phyloP scores from a whole-genome alignment of 192 early-diverging fungal genomes.

The Backusella circina region DNA sequence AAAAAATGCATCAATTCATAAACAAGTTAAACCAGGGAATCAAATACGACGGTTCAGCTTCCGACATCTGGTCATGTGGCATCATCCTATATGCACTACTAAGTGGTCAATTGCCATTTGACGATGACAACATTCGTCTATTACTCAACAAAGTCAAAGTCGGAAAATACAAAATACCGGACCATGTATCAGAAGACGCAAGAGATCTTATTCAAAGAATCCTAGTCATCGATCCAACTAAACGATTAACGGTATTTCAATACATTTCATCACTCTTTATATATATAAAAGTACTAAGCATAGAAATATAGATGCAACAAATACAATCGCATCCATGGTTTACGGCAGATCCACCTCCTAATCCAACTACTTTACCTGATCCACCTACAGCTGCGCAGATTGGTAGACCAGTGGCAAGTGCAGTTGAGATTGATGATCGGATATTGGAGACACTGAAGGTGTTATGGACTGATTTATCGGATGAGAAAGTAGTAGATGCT shows the following conservation, averaged over 20 bases:
- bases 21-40: constrained; percentile 38
- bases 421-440: constrained; percentile 25
- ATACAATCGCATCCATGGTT: constrained; percentile 64
- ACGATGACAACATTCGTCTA: constrained; percentile 67
- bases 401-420: constrained; percentile 7
- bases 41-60: constrained; percentile 59
- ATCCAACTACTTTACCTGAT: constrained; percentile 15
- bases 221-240: constrained; percentile 32
- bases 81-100: constrained; percentile 73
- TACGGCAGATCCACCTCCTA: constrained; percentile 10
- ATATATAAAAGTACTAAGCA: background rate
- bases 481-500: constrained; percentile 17
- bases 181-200: constrained; percentile 28
- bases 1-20: background rate
- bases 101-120: constrained; percentile 70
- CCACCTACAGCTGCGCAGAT: constrained; percentile 25
- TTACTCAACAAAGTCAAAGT: constrained; percentile 53
- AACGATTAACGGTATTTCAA: constrained; percentile 45
- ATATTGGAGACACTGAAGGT: constrained; percentile 27
- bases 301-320: constrained; percentile 41
- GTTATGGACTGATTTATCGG: constrained; percentile 30
- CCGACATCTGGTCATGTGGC: constrained; percentile 75
- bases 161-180: constrained; percentile 38
- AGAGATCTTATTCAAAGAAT: constrained; percentile 38
- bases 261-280: background rate